Base-by-base conservation (phyloP, 2,329 filamentous ascomycete genomes). In the Fusarium pseudoanthophilum region DNA sequence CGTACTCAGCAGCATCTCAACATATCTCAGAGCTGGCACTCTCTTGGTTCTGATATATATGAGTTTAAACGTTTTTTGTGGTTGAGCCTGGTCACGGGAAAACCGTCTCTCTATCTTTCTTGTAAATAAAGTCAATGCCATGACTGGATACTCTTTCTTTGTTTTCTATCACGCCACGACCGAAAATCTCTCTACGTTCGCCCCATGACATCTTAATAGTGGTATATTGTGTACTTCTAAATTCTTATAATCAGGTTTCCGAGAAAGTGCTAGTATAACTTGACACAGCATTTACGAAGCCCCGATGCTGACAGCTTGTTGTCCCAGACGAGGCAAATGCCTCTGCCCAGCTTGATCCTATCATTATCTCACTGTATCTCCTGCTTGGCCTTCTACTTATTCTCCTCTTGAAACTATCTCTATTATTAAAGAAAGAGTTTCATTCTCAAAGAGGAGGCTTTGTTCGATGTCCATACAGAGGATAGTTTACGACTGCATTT, bases 371-470 rank as follows among this genome's bases (percentile, higher is more conserved):
- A 8, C 24, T 45, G 7, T 26, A 13, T 26, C 18, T 15, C 18
- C 4, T 46, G 18, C 18, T 46, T 20, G 18, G 11, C 10, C 2
- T 26, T 7, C 5, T 45, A 5, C 24, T 28, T 46, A 13, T 14
- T 7, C 26, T 48, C 7, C 6, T 49, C 21, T 32, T 30, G 11
- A n/a, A 49, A 11, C 11, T 7, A 32, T n/a, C 11, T 49, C 7
- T 9, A 18, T 4, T 24, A 4, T 5, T 3, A 10, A 10, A 49
- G n/a, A 2, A 49, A 5, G 14, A 0, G n/a, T n/a, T 13, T n/a
- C 30, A 3, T 11, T 30, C 13, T 28, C 13, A 5, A 8, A 30
- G 20, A 3, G 9, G 20, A 30, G 26, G 20, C 1, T 48, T 48
- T 48, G 10, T 32, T n/a, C 15, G 7, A 49, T 49, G 4, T 49